Base-by-base conservation (phyloP, 805 yeast genomes). In the Saccharomyces jurei region DNA sequence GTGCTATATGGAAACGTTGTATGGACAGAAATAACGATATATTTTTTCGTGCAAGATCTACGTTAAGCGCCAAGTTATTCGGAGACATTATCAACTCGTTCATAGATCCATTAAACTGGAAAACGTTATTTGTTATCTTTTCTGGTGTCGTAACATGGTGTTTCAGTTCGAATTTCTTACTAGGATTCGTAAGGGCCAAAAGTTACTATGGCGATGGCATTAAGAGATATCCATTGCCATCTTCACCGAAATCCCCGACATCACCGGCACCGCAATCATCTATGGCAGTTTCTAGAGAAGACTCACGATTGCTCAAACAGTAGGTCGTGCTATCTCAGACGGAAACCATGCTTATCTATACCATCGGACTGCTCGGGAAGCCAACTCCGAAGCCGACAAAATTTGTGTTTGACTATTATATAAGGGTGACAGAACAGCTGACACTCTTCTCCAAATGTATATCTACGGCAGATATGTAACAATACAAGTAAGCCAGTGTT, bases 21-120 rank as follows among this genome's bases (percentile, higher is more conserved):
- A 84, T 84, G 87, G 74, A 74, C 50, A 79, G 81, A 60, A 81
- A 83, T 53, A 71, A 61, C 65, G 75, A 62, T 58, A 67, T 53
- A 6, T 56, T 64, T 8, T 67, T 69, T 32, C 73, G 76, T 0
- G 81, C 83, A 3, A 77, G 82, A 60, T 76, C 88, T 1, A 74
- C 77, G 48, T 72, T 85, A 11, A 78, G 82, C 56, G 87, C 88
- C 1, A 82, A 80, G 53, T 78, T 85, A 0, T 60, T 86, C 2
- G 91, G 90, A 0, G 69, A 80, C 50, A 71, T 86, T 14, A 60
- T 85, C 10, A 83, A 84, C 60, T 79, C 85, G 0, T 73, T 86
- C 53, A 74, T 86, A 21, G 88, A 86, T 58, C 90, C 89, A 0
- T 75, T 87, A 48, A 84, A 88, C 2, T 69, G 77, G 57, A 83